Percentiles rank a stretch among this genome's conserved stretches.
phyloP scores from a whole-genome alignment of 331 rosid genomes.

The Saraca asoca region DNA sequence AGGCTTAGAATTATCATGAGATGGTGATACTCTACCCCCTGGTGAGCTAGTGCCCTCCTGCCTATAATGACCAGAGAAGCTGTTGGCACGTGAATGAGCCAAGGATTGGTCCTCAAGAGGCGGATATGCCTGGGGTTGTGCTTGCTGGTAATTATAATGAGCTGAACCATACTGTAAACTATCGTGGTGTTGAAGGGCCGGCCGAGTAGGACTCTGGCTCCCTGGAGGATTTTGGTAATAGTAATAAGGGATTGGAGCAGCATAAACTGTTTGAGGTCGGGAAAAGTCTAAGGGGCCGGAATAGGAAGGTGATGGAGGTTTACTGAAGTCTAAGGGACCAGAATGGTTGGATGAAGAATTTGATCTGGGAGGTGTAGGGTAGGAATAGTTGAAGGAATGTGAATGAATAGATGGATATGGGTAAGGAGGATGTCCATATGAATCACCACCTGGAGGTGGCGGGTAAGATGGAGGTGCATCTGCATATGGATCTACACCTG shows the following conservation, averaged over 20 bases:
- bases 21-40: constrained; percentile 29
- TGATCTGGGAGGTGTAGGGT: constrained; percentile 32
- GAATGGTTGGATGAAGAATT: constrained; percentile 20
- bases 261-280: constrained; percentile 25
- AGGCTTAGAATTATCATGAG: constrained; percentile 31
- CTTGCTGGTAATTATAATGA: constrained; percentile 38
- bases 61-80: constrained; percentile 40
- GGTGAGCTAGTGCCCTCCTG: constrained; percentile 34
- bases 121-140: constrained; percentile 42
- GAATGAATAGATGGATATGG: constrained; percentile 34
- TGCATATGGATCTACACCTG: constrained; percentile 26
- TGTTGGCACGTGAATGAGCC: constrained; percentile 33
- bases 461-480: constrained; percentile 3
- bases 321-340: constrained; percentile 13
- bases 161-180: constrained; percentile 49
- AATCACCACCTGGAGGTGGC: constrained; percentile 14
- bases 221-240: constrained; percentile 39
- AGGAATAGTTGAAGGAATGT: constrained; percentile 27
- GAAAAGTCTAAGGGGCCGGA: constrained; percentile 19
- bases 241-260: constrained; percentile 39
- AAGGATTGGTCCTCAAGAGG: constrained; percentile 35
- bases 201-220: constrained; percentile 40
- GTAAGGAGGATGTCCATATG: constrained; percentile 29
- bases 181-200: constrained; percentile 42
- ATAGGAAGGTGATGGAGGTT: constrained; percentile 28